phyloP scores from a whole-genome alignment of 2,329 filamentous ascomycete species.

The Bipolaris bicolor region DNA sequence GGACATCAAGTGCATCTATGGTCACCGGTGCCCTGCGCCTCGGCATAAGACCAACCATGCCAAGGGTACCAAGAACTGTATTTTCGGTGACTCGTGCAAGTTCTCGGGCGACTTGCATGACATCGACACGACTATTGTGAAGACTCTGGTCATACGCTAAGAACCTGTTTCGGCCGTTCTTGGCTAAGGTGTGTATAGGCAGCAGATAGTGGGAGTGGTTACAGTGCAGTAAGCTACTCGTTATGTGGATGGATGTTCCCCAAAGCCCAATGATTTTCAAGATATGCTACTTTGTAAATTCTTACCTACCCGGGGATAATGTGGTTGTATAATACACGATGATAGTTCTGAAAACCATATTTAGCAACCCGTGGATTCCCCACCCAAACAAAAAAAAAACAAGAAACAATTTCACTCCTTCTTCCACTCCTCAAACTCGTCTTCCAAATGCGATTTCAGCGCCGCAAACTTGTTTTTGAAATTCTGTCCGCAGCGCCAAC shows the following conservation, averaged over 20 bases:
- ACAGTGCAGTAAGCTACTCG: too few relatives aligned
- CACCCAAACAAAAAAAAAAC: background rate
- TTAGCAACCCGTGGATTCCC: background rate
- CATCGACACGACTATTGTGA: constrained; percentile 63
- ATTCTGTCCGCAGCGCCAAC: constrained; percentile 80
- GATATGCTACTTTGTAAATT: too few relatives aligned
- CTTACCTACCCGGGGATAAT: too few relatives aligned
- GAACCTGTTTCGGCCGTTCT: background rate
- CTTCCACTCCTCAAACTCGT: constrained; percentile 80
- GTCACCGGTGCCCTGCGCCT: constrained; percentile 65
- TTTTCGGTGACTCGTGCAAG: constrained; percentile 64
- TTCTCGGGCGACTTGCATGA: constrained; percentile 64
- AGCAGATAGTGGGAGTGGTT: background rate
- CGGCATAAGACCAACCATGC: constrained; percentile 46
- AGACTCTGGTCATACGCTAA: constrained; percentile 52
- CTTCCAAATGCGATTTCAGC: constrained; percentile 75
- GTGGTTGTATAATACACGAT: background rate
- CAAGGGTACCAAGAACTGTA: constrained; percentile 61
- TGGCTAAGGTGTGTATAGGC: background rate
- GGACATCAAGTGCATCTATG: constrained; percentile 67
- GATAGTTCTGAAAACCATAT: background rate
- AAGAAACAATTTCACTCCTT: constrained; percentile 22
- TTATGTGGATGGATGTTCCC: too few relatives aligned
- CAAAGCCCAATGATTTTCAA: too few relatives aligned
- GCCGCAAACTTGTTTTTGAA: constrained; percentile 77